Base-by-base conservation (phyloP, 2,329 filamentous ascomycete species). In the Fusarium protoensiforme region DNA sequence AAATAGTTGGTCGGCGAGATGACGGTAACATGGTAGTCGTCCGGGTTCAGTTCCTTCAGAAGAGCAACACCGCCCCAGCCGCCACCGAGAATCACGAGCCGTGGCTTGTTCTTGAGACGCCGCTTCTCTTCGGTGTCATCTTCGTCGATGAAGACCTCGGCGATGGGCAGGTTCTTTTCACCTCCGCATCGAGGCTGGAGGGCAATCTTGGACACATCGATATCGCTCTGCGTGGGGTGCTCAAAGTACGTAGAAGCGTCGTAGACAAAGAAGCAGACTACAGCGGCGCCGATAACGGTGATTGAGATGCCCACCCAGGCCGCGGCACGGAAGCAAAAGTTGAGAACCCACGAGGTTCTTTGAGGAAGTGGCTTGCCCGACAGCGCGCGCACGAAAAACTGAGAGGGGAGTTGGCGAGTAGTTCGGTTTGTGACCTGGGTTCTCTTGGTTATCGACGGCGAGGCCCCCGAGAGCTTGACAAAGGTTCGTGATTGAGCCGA, bases 1-100 rank as follows among this genome's bases (percentile, higher is more conserved):
- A 99, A 99, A 84, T 98, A 98, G 79, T 98, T 98, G 38, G 93
- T 93, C 0, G 96, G 96, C 14, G 95, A 97, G 48, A 99, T 92
- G 41, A 99, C 93, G 6, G 96, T 98, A 75, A 99, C 92, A 82
- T 99, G 95, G 80, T 98, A 99, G 77, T 98, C 94, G 14, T 95
- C 94, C 0, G 95, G 92, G 71, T 96, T 93, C 71, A 99, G 84
- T 71, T 94, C 92, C 85, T 99, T 99, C 75, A 99, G 85, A 67
- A 99, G 85, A 6, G 96, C 94, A 69, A 99, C 93, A 78, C 94
- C 94, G 62, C 95, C 96, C 96, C 96, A 99, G 51, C 96, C 96
- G 18, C 95, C 95, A 22, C 96, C 96, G 36, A 99, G 84, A 67
- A 99, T 93, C 43, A 99, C 96, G 77, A 99, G 85, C 79, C 93